Base-by-base conservation (phyloP, 1,284 basidiomycete genomes). In the Trametes sp. region DNA sequence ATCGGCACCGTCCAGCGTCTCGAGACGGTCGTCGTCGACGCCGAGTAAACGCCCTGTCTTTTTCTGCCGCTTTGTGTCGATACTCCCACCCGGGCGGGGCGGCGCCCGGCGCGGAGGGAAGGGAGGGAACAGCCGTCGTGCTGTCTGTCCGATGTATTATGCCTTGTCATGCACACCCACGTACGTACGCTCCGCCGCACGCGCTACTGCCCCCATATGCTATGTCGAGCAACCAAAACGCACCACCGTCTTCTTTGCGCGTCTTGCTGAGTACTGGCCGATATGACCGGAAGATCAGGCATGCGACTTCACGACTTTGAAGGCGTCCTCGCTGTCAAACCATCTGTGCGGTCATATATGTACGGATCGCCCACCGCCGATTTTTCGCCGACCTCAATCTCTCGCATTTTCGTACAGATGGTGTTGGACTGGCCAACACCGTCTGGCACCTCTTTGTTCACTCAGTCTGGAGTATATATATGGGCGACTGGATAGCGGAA, bases 11-110 rank as follows among this genome's bases (percentile, higher is more conserved):
- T 42, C 19, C 69, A 94, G 94, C 90, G 92, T 69, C 88, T 95
- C 71, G 85, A 94, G 84, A 95, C 93, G 64, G 82, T 84, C 52
- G 86, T 90, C 63, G 89, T 93, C 65, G 94, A 96, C 75, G 85
- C 84, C 70, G 90, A 91, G 82, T 89, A 83, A 76, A 69, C 64
- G 26, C 31, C 49, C 56, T 4, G 14, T 50, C 38, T 45, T 36
- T 31, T 57, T 44, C 42, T 52, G 7, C 24, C 24, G 51, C 54
- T 46, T 44, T 55, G 59, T 61, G 54, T 62, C 59, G 62, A 67
- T 67, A 53, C 52, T 62, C 38, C 49, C 24, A 14, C 49, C 48
- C 53, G 56, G 59, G 49, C 45, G 50, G 38, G 46, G 55, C 60
- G 63, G 63, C 63, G 56, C 55, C 53, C 49, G 58, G 54, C 35